Base-by-base conservation (phyloP, 352 stramenopile genomes). In the Thraustochytrium striatum region DNA sequence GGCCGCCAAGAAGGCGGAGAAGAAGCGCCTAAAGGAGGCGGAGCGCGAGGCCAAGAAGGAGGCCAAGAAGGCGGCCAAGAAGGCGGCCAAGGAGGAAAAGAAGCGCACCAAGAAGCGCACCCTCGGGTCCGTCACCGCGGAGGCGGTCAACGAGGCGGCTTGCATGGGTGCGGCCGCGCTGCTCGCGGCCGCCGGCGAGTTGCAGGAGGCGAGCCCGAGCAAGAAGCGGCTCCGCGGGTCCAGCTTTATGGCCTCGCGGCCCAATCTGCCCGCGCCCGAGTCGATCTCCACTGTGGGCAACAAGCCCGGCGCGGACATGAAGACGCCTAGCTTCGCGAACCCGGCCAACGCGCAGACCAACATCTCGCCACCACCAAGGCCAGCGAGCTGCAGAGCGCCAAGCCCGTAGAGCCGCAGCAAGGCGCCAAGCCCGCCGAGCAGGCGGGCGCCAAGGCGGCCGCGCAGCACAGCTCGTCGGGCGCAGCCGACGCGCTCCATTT, bases 161-260 rank as follows among this genome's bases (percentile, higher is more conserved):
- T 16, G 35, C 39, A 8, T 38, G 21, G 58, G 8, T 2, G 0
- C 58, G 35, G 47, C 47, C 47, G 16, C 25, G 16, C 47, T 55
- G 16, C 25, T 25, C 25, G 47, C 47, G 16, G 47, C 25, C 16
- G 47, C 47, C 47, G n/a, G n/a, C n/a, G 52, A 59, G 19, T 57
- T 30, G 21, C 13, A 0, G 21, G 19, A n/a, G 19, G n/a, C 11
- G 58, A 47, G 19, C 58, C 8, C 21, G 8, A 25, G 5, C 9
- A 5, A 11, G 9, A 30, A 38, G 11, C 33, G 21, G 25, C 25
- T n/a, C 9, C 36, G 65, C 28, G 65, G 41, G 0, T 30, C 65
- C 16, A 75, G 65, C 47, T 75, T 75, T 68, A 58, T 30, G 16
- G 65, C 65, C 25, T 75, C 65, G 21, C 65, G 65, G n/a, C 65